A percentile compares a stretch with the other conserved stretches of the same genome.
Evolutionary conservation across 257 asterid species (phyloP).

Genomic region (Coffea eugenioides): DNA sequence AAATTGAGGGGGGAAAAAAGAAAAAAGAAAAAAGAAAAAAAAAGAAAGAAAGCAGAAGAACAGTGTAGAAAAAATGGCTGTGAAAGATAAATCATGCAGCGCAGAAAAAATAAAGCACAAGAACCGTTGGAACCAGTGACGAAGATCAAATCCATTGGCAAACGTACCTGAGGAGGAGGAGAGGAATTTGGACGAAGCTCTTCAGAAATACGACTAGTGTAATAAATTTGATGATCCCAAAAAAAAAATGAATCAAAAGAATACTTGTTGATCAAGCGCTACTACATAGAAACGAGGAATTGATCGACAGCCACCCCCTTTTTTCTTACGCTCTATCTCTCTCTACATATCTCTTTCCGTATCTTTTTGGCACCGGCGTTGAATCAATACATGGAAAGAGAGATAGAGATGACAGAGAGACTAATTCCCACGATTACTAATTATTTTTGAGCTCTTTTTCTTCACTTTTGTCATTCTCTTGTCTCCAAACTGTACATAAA

Average conservation of each 20-base stretch:
- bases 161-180: neutral
- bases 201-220: neutral
- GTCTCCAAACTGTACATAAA: neutral
- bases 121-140: neutral
- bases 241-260: neutral
- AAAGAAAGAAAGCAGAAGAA: neutral
- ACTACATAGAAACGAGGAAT: too few species aligned
- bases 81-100: neutral
- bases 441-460: neutral
- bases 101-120: neutral
- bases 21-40: neutral
- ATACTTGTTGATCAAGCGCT: neutral
- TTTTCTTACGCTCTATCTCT: neutral
- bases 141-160: neutral
- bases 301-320: too few species aligned
- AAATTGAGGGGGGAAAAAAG: neutral
- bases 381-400: neutral
- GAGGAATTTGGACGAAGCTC: neutral
- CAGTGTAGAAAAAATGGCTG: too few species aligned
- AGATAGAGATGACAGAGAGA: neutral
- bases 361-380: slow-evolving; percentile 18
- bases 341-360: slow-evolving; percentile 7
- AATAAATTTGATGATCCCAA: neutral
- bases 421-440: neutral
- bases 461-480: neutral